Conservation (phyloP, 768 basidiomycete genomes). For the Boletus sensibilis region DNA sequence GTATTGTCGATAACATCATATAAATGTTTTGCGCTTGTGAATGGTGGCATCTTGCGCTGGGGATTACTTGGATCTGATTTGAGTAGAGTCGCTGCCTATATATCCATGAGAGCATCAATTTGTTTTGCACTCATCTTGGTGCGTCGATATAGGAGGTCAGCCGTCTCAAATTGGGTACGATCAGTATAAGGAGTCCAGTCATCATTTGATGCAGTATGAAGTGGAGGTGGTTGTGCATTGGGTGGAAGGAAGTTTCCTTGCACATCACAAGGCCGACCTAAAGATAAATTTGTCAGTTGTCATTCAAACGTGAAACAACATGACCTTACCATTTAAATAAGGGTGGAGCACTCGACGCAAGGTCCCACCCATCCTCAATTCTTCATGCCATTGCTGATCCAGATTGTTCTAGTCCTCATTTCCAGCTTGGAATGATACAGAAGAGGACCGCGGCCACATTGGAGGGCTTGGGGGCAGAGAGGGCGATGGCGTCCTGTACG, state of each 20-base stretch:
- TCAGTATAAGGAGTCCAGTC: constrained; percentile 22
- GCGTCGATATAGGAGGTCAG: constrained; percentile 20
- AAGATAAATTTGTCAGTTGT: not conserved
- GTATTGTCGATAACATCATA: constrained; percentile 35
- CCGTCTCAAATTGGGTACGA: constrained; percentile 18
- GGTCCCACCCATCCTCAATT: not conserved
- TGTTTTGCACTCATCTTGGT: constrained; percentile 22
- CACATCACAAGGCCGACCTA: not conserved
- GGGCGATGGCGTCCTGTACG: not conserved
- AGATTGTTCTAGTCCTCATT: too few species aligned
- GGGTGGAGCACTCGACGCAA: not conserved
- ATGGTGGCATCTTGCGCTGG: too few species aligned
- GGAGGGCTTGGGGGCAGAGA: not conserved
- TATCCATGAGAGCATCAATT: constrained; percentile 18
- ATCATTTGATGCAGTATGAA: not conserved
- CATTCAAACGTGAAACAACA: not conserved
- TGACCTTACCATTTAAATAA: not conserved
- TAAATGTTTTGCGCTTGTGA: too few species aligned
- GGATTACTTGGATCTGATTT: too few species aligned
- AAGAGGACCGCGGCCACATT: too few species aligned
- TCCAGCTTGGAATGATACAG: not conserved
- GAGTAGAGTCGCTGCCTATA: too few species aligned
- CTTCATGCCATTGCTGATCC: too few species aligned
- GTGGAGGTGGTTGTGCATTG: not conserved
- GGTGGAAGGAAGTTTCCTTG: not conserved